Evolutionary conservation across 129 eudicot species (phyloP), one percentile per base, ranked within the genome.

Genomic region (Ambrosia artemisiifolia): DNA sequence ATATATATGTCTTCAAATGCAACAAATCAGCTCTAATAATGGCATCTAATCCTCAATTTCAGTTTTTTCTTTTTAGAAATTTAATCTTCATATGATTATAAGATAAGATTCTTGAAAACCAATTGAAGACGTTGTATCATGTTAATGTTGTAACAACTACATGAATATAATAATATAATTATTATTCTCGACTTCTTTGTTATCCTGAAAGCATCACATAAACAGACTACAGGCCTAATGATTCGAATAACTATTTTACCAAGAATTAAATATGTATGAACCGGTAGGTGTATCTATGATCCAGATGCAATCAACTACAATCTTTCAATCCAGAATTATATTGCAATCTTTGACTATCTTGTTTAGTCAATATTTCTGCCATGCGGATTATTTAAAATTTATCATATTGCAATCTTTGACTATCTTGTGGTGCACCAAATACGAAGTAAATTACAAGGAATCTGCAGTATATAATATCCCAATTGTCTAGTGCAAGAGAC

Each of bases 341-440:
- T 36, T 55, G n/a, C n/a, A n/a, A n/a, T n/a, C n/a, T n/a, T 12
- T 17, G 47, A 11, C n/a, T 9, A 36, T 35, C 6, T 36, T 36
- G 33, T 50, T 16, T n/a, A 69, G 49, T 51, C 63, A 14, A 69
- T 33, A 6, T 69, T 49, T 69, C 33, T 49, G n/a, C 50, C 19
- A 50, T 69, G 74, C 17, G 49, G 63, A 34, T 69, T 50, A 53
- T 69, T 16, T 33, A 24, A 16, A 51, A 32, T 30, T 50, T 51
- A 49, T 32, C 56, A 56, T 40, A 24, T 24, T 24, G 67, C 55
- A 71, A 42, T 57, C 67, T 40, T 71, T 56, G 75, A 71, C 67
- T 50, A 24, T 36, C n/a, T 35, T 50, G 17, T 69, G 57, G 28
- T 67, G 72, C 59, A 51, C 63, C 6, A 34, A 69, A 47, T 7